phyloP scores from a whole-genome alignment of 2,329 filamentous ascomycete genomes.

The Neofusicoccum sp. region DNA sequence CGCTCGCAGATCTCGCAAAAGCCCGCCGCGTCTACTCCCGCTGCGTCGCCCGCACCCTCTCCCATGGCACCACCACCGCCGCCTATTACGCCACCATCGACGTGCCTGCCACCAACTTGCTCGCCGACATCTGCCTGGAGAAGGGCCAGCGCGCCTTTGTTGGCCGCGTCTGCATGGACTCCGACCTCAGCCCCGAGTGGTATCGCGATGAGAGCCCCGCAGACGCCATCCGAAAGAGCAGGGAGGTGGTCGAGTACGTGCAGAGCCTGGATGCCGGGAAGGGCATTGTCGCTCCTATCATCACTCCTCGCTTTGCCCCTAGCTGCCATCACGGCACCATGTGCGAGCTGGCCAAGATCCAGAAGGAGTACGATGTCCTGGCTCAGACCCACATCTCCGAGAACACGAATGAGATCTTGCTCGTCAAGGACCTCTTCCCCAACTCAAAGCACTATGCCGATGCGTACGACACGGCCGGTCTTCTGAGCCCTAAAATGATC shows the following conservation, averaged over 20 bases:
- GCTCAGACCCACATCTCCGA: constrained; percentile 91
- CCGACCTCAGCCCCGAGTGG: constrained; percentile 63
- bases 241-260: constrained; percentile 57
- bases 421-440: constrained; percentile 72
- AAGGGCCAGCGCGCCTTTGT: constrained; percentile 86
- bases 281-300: constrained; percentile 69
- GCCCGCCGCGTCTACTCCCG: constrained; percentile 73
- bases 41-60: constrained; percentile 75
- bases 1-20: constrained; percentile 61
- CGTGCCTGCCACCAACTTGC: constrained; percentile 82
- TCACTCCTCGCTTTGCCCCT: constrained; percentile 68
- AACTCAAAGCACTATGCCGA: constrained; percentile 63
- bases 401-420: constrained; percentile 68
- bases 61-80: constrained; percentile 88
- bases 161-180: constrained; percentile 87
- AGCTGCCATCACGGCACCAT: constrained; percentile 58
- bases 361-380: constrained; percentile 60
- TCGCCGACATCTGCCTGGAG: constrained; percentile 77
- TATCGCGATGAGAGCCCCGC: constrained; percentile 73
- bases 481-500: constrained; percentile 72
- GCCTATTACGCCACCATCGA: constrained; percentile 94
- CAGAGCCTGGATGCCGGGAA: constrained; percentile 61
- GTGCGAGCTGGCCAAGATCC: constrained; percentile 61
- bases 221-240: constrained; percentile 54
- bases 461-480: constrained; percentile 72